A percentile compares a stretch with the other conserved stretches of the same genome.
phyloP scores from a whole-genome alignment of 83 land plant species.

The Larix sibirica region DNA sequence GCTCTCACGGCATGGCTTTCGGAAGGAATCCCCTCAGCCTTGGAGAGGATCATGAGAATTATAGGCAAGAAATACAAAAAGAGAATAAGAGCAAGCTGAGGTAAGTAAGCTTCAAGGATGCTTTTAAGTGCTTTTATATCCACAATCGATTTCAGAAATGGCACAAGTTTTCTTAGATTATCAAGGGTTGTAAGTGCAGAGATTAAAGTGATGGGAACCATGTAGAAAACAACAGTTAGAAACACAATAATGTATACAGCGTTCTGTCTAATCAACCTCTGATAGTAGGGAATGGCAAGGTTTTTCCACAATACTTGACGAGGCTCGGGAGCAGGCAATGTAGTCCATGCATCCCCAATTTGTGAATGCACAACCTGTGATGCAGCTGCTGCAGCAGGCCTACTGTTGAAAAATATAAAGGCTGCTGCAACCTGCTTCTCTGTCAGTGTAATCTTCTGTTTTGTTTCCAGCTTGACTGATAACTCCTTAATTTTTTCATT shows the following conservation, averaged over 20 bases:
- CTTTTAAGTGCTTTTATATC: slow-evolving; percentile 39
- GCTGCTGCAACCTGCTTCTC: slow-evolving; percentile 73
- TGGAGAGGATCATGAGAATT: slow-evolving; percentile 67
- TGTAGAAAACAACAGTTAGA: slow-evolving; percentile 74
- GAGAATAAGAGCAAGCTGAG: slow-evolving; percentile 70
- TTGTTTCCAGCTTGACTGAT: slow-evolving; percentile 41
- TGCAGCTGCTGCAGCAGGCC: slow-evolving; percentile 72
- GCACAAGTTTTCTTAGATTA: slow-evolving; percentile 57
- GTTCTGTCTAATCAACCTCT: slow-evolving; percentile 42
- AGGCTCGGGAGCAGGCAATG: slow-evolving; percentile 83
- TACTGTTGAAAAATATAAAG: slow-evolving; percentile 67
- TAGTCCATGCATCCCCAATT: slow-evolving; percentile 70
- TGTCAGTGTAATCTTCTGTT: slow-evolving; percentile 46
- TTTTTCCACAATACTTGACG: slow-evolving; percentile 77
- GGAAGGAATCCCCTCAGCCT: slow-evolving; percentile 74
- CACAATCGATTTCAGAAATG: slow-evolving; percentile 68
- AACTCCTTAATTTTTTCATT: slow-evolving; percentile 60
- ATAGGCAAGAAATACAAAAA: slow-evolving; percentile 74
- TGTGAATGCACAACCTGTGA: slow-evolving; percentile 67
- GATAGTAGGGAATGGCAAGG: slow-evolving; percentile 34
- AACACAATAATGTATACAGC: slow-evolving; percentile 61
- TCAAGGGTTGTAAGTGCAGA: slow-evolving; percentile 78
- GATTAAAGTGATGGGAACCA: slow-evolving; percentile 78
- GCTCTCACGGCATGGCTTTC: slow-evolving; percentile 70
- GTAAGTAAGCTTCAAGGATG: slow-evolving; percentile 74